Evolutionary conservation across 345 rosid species (phyloP), one percentile per base, ranked within the genome.

Genomic region (Kandelia obovata): DNA sequence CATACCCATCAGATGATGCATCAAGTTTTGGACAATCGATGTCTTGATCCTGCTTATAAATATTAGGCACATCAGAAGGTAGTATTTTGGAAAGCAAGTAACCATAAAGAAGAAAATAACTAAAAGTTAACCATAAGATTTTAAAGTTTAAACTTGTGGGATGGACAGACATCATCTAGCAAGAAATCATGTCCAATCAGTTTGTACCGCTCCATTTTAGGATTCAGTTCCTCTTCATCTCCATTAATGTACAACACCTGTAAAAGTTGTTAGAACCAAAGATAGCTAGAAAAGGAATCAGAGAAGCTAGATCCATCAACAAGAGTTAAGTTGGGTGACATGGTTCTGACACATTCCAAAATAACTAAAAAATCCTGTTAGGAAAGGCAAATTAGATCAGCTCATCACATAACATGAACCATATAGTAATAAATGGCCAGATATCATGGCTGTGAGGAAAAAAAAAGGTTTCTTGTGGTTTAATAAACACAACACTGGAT

Each of bases 211-310:
- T 91, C 72, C 67, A 30, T 74, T 67, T 5, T 59, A 56, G 89
- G 92, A 82, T 86, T 78, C 64, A 91, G 77, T 68, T 37, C 60
- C 77, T 91, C 97, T 64, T 76, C 81, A 27, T 86, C 92, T 1
- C 97, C 97, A 72, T 92, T 96, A 60, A 74, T 66, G 77, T 91
- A 91, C 21, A 64, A 28, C 13, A 91, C 79, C 97, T 91, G 61
- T 37, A 75, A 70, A 17, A 71, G 66, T 55, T 21, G 64, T 39
- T 43, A 49, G 20, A 25, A 75, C n/a, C 35, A 61, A 10, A 30
- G 37, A 4, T 64, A 71, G 16, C 64, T 47, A 61, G 28, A 57
- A 70, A 57, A 67, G 21, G 37, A 57, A 63, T 64, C 66, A 59
- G 4, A 55, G 69, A 52, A 47, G 65, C 53, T 52, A 47, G 19